These are phyloP conservation scores for Nepenthes mirabilis DNA, from an alignment of 148 eudicot species.

Conservation along the genomic window DNA sequence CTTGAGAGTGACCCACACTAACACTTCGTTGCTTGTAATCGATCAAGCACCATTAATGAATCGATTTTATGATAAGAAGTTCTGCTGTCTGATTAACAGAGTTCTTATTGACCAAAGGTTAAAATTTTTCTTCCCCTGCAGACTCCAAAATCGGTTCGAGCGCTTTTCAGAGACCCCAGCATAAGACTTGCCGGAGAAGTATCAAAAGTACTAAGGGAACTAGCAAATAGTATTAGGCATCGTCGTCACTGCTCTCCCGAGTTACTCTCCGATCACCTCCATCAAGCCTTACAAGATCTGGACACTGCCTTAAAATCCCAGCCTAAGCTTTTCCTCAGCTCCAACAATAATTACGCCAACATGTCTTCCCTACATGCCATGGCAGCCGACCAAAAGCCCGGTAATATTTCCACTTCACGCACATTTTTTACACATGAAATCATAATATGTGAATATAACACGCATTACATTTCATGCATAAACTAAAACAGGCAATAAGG, in stretches of 20 bases:
- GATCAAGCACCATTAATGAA: no score
- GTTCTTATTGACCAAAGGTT: neutral
- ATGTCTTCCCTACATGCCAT: constrained; percentile 20
- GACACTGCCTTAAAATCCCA: constrained; percentile 73
- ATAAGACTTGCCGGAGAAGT: constrained; percentile 52
- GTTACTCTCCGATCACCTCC: constrained; percentile 71
- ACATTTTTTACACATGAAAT: neutral
- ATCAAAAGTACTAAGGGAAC: constrained; percentile 47
- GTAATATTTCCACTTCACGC: neutral
- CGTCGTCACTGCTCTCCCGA: constrained; percentile 74
- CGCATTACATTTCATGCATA: neutral
- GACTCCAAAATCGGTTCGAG: constrained; percentile 69
- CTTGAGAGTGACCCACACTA: no score
- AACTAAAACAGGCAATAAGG: neutral
- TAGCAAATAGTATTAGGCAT: constrained; percentile 54
- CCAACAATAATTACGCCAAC: constrained; percentile 17
- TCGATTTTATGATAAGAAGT: no score
- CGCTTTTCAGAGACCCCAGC: constrained; percentile 74
- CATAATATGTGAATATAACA: no score
- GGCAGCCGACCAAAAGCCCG: constrained; percentile 6
- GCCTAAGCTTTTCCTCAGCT: constrained; percentile 69
- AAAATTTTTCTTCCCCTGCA: neutral
- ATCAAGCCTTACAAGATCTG: constrained; percentile 64
- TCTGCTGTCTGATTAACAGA: no score
- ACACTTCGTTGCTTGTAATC: no score